These are phyloP conservation scores for Puccinellia tenuiflora DNA, from an alignment of 176 grass and related monocot genomes.

Conservation along the genomic window DNA sequence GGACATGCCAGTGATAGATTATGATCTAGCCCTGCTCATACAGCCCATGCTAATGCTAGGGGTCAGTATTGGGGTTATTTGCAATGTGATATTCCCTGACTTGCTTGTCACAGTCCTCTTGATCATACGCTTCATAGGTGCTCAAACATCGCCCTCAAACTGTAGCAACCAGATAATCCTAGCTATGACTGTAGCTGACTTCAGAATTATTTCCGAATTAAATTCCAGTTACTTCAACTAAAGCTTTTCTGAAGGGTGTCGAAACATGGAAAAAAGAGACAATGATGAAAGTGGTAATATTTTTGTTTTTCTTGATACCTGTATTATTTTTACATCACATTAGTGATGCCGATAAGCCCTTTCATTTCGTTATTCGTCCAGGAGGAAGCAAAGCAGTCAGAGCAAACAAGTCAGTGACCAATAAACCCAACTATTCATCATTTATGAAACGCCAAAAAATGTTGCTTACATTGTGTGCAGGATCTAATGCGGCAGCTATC, in stretches of 20 bases:
- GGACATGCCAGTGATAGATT: conserved; percentile 77
- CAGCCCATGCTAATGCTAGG: conserved; percentile 93
- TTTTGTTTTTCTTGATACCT: not conserved
- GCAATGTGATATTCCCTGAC: conserved; percentile 66
- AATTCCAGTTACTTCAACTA: conserved; percentile 55
- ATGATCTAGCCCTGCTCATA: conserved; percentile 66
- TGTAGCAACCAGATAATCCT: not conserved
- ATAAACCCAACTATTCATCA: not conserved
- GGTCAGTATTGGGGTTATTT: conserved; percentile 74
- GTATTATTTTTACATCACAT: not conserved
- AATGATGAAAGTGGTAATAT: conserved; percentile 36
- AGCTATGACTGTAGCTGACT: not conserved
- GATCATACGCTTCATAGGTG: conserved; percentile 69
- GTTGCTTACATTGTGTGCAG: not conserved
- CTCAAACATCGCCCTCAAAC: not conserved
- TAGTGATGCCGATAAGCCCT: not conserved
- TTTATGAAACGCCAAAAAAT: not conserved
- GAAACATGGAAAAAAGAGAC: conserved; percentile 71
- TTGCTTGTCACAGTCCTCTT: conserved; percentile 76
- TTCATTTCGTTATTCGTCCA: conserved; percentile 23
- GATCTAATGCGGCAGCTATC: not conserved
- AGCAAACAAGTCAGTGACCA: conserved; percentile 23
- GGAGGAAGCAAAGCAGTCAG: conserved; percentile 28
- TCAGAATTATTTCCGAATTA: not conserved
- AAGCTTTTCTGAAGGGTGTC: conserved; percentile 62